phyloP scores from a whole-genome alignment of 805 yeast genomes.

The Deakozyma indianensis region DNA sequence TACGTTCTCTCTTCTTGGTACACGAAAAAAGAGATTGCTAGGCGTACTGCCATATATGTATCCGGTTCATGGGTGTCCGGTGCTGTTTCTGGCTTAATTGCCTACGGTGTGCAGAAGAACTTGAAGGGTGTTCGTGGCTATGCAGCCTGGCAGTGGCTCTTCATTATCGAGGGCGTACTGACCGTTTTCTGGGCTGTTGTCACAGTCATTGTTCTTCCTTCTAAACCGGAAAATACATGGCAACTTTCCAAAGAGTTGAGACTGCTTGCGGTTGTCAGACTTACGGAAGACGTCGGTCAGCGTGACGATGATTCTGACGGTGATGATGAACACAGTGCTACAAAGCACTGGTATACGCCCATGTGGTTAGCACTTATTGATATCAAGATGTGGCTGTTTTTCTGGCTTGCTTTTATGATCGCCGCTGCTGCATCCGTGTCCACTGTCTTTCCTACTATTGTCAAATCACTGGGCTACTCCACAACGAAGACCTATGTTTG shows the following conservation, averaged over 20 bases:
- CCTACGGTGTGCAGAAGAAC: constrained; percentile 26
- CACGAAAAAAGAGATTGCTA: constrained; percentile 25
- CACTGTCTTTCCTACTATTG: constrained; percentile 48
- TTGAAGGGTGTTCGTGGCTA: constrained; percentile 28
- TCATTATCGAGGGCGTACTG: constrained; percentile 40
- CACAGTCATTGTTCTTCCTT: constrained; percentile 23
- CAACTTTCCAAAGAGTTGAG: constrained; percentile 32
- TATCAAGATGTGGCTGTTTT: constrained; percentile 11
- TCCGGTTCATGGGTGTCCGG: constrained; percentile 23
- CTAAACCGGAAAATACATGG: constrained; percentile 23
- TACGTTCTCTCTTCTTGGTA: constrained; percentile 20
- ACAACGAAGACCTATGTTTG: constrained; percentile 28
- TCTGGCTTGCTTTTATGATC: constrained; percentile 20
- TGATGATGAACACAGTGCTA: constrained; percentile 2
- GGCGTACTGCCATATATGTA: constrained; percentile 27
- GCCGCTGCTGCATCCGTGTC: constrained; percentile 51
- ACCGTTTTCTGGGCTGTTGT: constrained; percentile 27
- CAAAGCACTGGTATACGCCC: background rate
- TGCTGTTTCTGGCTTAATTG: constrained; percentile 24
- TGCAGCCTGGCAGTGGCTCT: constrained; percentile 42
- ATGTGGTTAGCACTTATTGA: constrained; percentile 11
- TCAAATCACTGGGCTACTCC: constrained; percentile 37
- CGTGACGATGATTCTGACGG: constrained; percentile 21
- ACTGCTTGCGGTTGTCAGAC: constrained; percentile 25
- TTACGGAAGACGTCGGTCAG: constrained; percentile 27